A percentile compares a stretch with the other conserved stretches of the same genome.
These are phyloP conservation scores for Colletotrichum lentis DNA, from an alignment of 2,329 filamentous ascomycete genomes.

Conservation along the genomic window DNA sequence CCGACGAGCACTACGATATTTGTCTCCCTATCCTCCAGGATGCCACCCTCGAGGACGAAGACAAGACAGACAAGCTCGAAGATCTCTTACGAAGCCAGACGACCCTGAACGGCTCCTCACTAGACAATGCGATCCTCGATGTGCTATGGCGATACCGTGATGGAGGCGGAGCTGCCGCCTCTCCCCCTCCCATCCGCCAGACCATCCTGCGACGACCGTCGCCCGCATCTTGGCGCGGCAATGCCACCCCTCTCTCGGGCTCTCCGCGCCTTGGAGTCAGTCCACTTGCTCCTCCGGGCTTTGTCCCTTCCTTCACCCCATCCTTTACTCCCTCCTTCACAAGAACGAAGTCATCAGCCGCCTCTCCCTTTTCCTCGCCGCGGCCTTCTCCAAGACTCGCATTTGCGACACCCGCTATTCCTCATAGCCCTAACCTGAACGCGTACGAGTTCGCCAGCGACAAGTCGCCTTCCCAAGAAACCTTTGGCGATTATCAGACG, in stretches of 20 bases:
- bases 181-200: constrained; percentile 85
- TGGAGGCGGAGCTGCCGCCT: constrained; percentile 69
- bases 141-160: constrained; percentile 87
- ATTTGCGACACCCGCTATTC: constrained; percentile 87
- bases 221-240: constrained; percentile 90
- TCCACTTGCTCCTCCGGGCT: constrained; percentile 84
- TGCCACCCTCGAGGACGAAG: constrained; percentile 84
- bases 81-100: constrained; percentile 84
- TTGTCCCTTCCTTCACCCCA: constrained; percentile 81
- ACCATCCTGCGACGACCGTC: constrained; percentile 90
- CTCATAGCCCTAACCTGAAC: constrained; percentile 91
- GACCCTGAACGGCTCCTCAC: constrained; percentile 73
- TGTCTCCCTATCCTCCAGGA: constrained; percentile 90
- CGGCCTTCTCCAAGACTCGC: constrained; percentile 91
- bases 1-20: constrained; percentile 90
- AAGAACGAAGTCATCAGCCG: constrained; percentile 78
- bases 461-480: constrained; percentile 79
- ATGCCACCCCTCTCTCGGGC: constrained; percentile 80
- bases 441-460: constrained; percentile 94
- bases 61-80: constrained; percentile 88
- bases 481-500: constrained; percentile 88
- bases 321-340: constrained; percentile 82
- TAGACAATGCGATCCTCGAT: constrained; percentile 92
- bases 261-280: constrained; percentile 84
- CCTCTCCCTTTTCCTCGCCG: constrained; percentile 92